phyloP scores from a whole-genome alignment of 805 yeast genomes.

The Metahyphopichia silvanorum region DNA sequence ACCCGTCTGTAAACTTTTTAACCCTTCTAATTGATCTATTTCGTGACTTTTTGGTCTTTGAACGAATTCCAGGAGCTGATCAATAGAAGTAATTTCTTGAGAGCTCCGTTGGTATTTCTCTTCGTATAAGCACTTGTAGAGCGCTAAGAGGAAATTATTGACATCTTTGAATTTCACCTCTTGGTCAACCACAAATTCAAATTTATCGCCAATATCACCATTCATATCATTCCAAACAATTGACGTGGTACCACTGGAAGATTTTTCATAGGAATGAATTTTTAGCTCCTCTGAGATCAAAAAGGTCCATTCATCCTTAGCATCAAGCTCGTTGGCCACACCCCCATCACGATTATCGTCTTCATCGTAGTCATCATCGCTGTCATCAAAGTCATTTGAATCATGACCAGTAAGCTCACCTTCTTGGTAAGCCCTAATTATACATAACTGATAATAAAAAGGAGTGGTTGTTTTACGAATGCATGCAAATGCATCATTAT shows the following conservation, averaged over 20 bases:
- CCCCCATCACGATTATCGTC: constrained; percentile 18
- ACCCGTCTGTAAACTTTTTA: constrained; percentile 9
- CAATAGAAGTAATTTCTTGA: constrained; percentile 33
- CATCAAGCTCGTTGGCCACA: constrained; percentile 19
- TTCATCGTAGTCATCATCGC: constrained; percentile 41
- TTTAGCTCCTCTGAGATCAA: constrained; percentile 59
- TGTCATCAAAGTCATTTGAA: constrained; percentile 41
- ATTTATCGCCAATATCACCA: constrained; percentile 84
- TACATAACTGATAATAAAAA: constrained; percentile 65
- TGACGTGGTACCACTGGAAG: constrained; percentile 48
- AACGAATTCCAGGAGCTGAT: constrained; percentile 58
- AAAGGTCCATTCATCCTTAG: constrained; percentile 69
- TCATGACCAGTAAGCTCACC: constrained; percentile 53
- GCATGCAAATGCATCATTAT: constrained; percentile 72
- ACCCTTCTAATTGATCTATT: constrained; percentile 18
- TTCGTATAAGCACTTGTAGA: constrained; percentile 73
- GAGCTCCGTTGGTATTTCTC: constrained; percentile 62
- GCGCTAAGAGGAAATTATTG: constrained; percentile 56
- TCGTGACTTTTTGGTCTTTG: constrained; percentile 24
- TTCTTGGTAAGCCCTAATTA: constrained; percentile 66
- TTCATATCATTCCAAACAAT: constrained; percentile 78
- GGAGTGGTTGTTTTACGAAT: constrained; percentile 67
- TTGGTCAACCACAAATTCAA: constrained; percentile 73
- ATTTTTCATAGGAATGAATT: constrained; percentile 49
- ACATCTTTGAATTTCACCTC: constrained; percentile 54